phyloP scores from a whole-genome alignment of 2,329 filamentous ascomycete species.

The Ophiocordyceps unilateralis region DNA sequence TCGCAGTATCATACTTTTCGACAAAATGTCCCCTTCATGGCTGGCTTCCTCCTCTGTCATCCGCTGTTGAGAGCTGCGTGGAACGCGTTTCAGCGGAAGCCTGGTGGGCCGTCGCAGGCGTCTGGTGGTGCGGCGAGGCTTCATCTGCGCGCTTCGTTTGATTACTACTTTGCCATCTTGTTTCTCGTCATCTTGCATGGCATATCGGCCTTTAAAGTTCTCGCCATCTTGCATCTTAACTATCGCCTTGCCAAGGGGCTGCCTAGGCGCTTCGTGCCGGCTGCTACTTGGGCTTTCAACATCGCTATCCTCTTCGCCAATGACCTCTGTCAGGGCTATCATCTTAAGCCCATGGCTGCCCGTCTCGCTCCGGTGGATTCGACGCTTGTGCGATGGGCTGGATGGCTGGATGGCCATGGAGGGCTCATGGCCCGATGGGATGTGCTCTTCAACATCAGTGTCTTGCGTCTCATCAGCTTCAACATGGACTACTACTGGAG shows the following conservation, averaged over 20 bases:
- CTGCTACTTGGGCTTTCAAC: slow-evolving; percentile 79
- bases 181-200: slow-evolving; percentile 73
- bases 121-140: slow-evolving; percentile 38
- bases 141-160: slow-evolving; percentile 60
- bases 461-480: slow-evolving; percentile 85
- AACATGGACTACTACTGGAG: slow-evolving; percentile 97
- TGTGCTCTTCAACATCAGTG: slow-evolving; percentile 92
- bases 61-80: slow-evolving; percentile 61
- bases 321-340: slow-evolving; percentile 67
- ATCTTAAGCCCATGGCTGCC: slow-evolving; percentile 43
- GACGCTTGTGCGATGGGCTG: slow-evolving; percentile 40
- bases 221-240: slow-evolving; percentile 66
- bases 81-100: slow-evolving; percentile 33
- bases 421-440: slow-evolving; percentile 88
- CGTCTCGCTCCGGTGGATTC: slow-evolving; percentile 27
- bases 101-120: slow-evolving; percentile 6
- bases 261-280: slow-evolving; percentile 53
- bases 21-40: slow-evolving; percentile 68
- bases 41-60: slow-evolving; percentile 56
- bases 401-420: slow-evolving; percentile 59
- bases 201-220: slow-evolving; percentile 66
- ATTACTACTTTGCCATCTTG: slow-evolving; percentile 62
- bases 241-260: slow-evolving; percentile 60
- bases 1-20: slow-evolving; percentile 75
- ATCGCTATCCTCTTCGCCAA: slow-evolving; percentile 76